Evolutionary conservation across 2,329 filamentous ascomycete genomes (phyloP), one percentile per base, ranked within the genome.

Genomic region (Fusarium protoensiforme): DNA sequence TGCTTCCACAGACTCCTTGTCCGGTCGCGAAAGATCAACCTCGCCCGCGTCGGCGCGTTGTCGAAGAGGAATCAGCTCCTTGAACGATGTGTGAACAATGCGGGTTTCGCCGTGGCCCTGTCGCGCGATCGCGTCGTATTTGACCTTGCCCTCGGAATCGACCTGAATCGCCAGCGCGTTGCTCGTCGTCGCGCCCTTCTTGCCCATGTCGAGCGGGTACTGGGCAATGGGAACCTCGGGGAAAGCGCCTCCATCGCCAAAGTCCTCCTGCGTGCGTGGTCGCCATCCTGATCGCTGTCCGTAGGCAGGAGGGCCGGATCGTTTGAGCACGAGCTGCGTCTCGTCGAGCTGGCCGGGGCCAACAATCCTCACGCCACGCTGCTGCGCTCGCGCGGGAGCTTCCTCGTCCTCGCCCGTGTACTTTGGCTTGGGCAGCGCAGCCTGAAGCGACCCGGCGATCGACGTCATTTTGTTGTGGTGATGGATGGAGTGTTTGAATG

Each of bases 81-180:
- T 98, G 86, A 99, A 99, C 10, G 94, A 97, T 22, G 96, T 92
- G 82, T 99, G 96, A 13, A 99, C 92, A 73, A 98, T 93, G 58
- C 95, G 89, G 68, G 90, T 91, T 22, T 95, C 94, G 80, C 88
- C 88, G 81, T 99, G 96, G 16, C 96, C 96, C 79, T 96, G 93
- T 78, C 92, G 89, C 60, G 96, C 96, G 79, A 99, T 97, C 62
- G 95, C 95, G 81, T 98, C 95, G 85, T 98, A 99, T 83, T 98
- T 97, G 72, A 98, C 93, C 80, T 97, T 97, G 51, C 96, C 96
- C 74, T 97, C 93, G 0, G 88, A 91, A 80, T 98, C 95, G 38
- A 98, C 95, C 81, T 97, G 94, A 35, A 98, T 88, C n/a, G 95
- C 92, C 56, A 99, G 88, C 64, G 96, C 95, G 84, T 98, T 98